A percentile compares a stretch with the other conserved stretches of the same genome.
These are phyloP conservation scores for Solanum dulcamara DNA, from an alignment of 257 asterid genomes.

Conservation along the genomic window DNA sequence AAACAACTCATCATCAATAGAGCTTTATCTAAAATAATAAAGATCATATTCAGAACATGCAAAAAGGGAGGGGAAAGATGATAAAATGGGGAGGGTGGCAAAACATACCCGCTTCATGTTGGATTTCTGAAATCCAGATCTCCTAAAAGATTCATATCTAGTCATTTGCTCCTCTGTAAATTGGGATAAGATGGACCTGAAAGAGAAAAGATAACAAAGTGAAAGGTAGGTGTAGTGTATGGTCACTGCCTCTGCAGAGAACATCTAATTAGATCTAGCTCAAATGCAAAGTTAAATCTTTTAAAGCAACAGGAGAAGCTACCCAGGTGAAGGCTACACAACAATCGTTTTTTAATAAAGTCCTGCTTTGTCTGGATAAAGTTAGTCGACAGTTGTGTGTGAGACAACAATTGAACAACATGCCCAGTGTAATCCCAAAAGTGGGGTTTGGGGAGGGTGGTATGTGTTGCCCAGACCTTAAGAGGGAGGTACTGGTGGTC, in stretches of 20 bases:
- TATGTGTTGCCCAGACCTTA: not conserved
- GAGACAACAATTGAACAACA: not conserved
- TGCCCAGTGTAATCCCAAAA: not conserved
- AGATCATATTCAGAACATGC: not conserved
- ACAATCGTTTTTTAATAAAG: not conserved
- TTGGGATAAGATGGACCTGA: conserved; percentile 63
- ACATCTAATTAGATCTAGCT: not conserved
- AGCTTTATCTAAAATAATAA: not conserved
- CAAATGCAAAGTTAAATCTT: not conserved
- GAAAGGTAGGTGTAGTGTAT: not conserved
- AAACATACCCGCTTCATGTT: conserved; percentile 68
- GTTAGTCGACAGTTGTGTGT: not conserved
- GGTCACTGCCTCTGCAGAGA: not conserved
- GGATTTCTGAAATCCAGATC: conserved; percentile 85
- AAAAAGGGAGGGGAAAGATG: not conserved
- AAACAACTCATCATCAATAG: not conserved
- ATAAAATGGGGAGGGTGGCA: not conserved
- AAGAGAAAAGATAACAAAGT: not conserved
- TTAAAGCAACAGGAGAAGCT: not conserved
- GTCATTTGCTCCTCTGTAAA: conserved; percentile 86
- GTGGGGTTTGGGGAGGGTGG: not conserved
- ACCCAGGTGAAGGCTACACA: not conserved
- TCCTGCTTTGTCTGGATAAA: not conserved
- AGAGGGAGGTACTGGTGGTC: not conserved
- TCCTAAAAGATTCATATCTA: conserved; percentile 78